These are phyloP conservation scores for Nannizziopsis barbatae DNA, from an alignment of 2,329 filamentous ascomycete genomes.

Conservation along the genomic window DNA sequence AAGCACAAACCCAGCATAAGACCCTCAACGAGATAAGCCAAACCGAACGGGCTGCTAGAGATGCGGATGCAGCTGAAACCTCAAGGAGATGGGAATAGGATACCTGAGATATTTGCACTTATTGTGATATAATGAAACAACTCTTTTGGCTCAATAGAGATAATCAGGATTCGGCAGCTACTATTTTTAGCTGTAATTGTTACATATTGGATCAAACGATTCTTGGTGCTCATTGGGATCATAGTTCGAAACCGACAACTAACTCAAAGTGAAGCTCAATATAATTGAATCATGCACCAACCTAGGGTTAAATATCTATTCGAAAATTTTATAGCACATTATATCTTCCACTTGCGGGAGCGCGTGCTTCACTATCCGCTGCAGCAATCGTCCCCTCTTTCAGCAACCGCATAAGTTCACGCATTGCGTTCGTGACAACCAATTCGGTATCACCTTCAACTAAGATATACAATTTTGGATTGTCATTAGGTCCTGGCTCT, in stretches of 20 bases:
- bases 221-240: too few species aligned
- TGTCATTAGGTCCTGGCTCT: slow-evolving; percentile 59
- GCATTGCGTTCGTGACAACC: slow-evolving; percentile 79
- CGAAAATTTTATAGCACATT: slow-evolving; percentile 54
- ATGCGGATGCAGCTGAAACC: slow-evolving; percentile 54
- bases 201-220: too few species aligned
- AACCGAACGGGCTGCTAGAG: slow-evolving; percentile 53
- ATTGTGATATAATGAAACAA: neutral
- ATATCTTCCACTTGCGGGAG: slow-evolving; percentile 70
- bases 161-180: neutral
- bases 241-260: too few species aligned
- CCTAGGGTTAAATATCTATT: neutral
- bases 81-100: slow-evolving; percentile 48
- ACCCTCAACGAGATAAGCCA: slow-evolving; percentile 57
- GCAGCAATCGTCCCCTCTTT: slow-evolving; percentile 85
- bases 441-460: slow-evolving; percentile 96
- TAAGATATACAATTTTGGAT: slow-evolving; percentile 94
- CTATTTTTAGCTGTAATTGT: too few species aligned
- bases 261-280: too few species aligned
- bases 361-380: slow-evolving; percentile 71
- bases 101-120: neutral
- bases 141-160: too few species aligned
- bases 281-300: too few species aligned
- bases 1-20: slow-evolving; percentile 57
- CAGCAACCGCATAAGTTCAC: slow-evolving; percentile 74